Conservation (phyloP, 2,329 filamentous ascomycete species). For the Arthrinium puccinioides region DNA sequence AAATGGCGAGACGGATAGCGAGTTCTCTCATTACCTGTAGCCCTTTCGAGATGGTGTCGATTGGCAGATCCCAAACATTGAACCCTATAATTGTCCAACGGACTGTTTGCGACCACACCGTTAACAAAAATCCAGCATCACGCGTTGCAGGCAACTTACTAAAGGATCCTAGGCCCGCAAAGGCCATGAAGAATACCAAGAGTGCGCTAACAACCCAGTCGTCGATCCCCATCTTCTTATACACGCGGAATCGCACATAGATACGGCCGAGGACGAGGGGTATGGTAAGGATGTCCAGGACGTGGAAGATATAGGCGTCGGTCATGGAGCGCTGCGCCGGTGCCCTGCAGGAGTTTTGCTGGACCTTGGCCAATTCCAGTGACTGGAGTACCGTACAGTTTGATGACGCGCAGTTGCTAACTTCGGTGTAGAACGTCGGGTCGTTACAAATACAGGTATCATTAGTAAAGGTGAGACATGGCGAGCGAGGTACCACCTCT, state of each 20-base stretch:
- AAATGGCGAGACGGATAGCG: too few species aligned
- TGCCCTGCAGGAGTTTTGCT: slow-evolving; percentile 6
- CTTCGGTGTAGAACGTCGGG: slow-evolving; percentile 4
- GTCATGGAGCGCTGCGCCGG: background rate
- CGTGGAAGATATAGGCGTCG: slow-evolving; percentile 5
- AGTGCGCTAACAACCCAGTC: slow-evolving; percentile 4
- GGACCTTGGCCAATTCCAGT: slow-evolving; percentile 3
- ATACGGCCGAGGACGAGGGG: slow-evolving; percentile 1
- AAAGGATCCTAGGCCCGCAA: slow-evolving; percentile 2
- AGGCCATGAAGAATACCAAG: slow-evolving; percentile 4
- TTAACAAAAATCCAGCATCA: background rate
- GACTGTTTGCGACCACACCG: too few species aligned
- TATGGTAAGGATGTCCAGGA: slow-evolving; percentile 3
- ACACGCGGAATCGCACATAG: slow-evolving; percentile 1
- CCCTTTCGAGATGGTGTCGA: slow-evolving; percentile 1
- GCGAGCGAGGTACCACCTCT: too few species aligned
- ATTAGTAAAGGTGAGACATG: slow-evolving; percentile 7
- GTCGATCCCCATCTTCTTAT: background rate
- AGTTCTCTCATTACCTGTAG: slow-evolving; percentile 8
- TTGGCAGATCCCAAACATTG: slow-evolving; percentile 7
- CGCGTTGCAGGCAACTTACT: slow-evolving; percentile 1
- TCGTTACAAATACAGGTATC: slow-evolving; percentile 13
- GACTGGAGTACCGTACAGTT: slow-evolving; percentile 6
- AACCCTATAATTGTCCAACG: slow-evolving; percentile 5
- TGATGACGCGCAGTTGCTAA: slow-evolving; percentile 23